Conservation (phyloP, 768 basidiomycete species). For the Rhodosporidiobolus sp. region DNA sequence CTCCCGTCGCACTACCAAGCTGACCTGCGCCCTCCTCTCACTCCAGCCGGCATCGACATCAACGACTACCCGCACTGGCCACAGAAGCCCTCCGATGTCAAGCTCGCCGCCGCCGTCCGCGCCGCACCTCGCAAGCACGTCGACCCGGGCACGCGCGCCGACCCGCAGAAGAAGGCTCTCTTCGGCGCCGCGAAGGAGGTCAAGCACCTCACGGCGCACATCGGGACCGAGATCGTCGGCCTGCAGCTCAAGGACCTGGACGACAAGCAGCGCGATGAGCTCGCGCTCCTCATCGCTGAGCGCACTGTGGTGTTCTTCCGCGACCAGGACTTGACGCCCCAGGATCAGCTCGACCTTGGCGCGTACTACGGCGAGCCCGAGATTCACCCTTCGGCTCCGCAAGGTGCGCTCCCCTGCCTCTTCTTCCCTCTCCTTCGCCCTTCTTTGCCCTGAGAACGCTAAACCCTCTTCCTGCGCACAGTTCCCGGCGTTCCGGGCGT, state of each 20-base stretch:
- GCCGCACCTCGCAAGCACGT: constrained; percentile 42
- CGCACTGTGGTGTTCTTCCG: constrained; percentile 61
- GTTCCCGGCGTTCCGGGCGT: constrained; percentile 47
- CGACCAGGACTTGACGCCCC: constrained; percentile 66
- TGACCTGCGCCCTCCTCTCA: background rate
- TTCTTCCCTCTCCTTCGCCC: too few species aligned
- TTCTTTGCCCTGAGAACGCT: too few species aligned
- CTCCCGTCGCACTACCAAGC: background rate
- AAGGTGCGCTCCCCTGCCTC: constrained; percentile 15
- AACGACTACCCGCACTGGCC: constrained; percentile 10
- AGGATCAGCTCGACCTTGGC: constrained; percentile 68
- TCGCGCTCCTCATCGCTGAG: constrained; percentile 71
- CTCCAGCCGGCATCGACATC: constrained; percentile 9
- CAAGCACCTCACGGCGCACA: constrained; percentile 64
- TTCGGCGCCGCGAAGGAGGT: constrained; percentile 66
- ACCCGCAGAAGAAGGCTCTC: constrained; percentile 65
- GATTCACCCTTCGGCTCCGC: constrained; percentile 48
- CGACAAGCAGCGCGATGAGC: constrained; percentile 69
- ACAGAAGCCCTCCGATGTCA: background rate
- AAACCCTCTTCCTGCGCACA: background rate
- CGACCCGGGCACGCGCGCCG: constrained; percentile 67
- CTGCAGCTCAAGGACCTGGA: constrained; percentile 69
- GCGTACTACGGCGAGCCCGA: constrained; percentile 60
- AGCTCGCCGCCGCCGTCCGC: constrained; percentile 7
- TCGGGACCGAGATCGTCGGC: constrained; percentile 72